Evolutionary conservation across 257 asterid genomes (phyloP).

Genomic region (Gentiana dahurica): DNA sequence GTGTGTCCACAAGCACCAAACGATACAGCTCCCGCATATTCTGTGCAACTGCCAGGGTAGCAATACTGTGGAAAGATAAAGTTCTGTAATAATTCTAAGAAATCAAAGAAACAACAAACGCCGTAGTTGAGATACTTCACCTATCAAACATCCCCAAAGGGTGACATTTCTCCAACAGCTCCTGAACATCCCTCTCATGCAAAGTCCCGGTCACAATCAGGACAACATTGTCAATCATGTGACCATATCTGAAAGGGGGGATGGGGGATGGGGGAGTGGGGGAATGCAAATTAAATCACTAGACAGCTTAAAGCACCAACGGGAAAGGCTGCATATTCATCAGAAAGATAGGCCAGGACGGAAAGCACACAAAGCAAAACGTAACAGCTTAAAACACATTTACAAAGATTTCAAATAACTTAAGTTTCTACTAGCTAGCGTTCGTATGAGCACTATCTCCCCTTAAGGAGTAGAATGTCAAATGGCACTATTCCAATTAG

Average conservation of each 20-base stretch:
- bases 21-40: slow-evolving; percentile 94
- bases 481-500: too few relatives aligned
- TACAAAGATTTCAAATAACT: too few relatives aligned
- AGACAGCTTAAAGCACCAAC: neutral
- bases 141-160: slow-evolving; percentile 98
- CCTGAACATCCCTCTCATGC: slow-evolving; percentile 96
- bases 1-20: slow-evolving; percentile 91
- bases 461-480: slow-evolving; percentile 6
- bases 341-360: too few relatives aligned
- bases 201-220: slow-evolving; percentile 89
- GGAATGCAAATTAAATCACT: too few relatives aligned
- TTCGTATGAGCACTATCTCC: too few relatives aligned
- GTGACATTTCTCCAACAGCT: slow-evolving; percentile 88
- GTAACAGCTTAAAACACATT: too few relatives aligned
- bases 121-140: slow-evolving; percentile 26
- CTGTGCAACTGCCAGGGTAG: slow-evolving; percentile 85
- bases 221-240: slow-evolving; percentile 92
- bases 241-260: slow-evolving; percentile 54
- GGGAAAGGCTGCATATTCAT: neutral
- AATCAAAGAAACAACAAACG: slow-evolving; percentile 5
- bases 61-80: slow-evolving; percentile 49
- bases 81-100: slow-evolving; percentile 8
- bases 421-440: too few relatives aligned
- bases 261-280: too few relatives aligned
- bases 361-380: too few relatives aligned